Percentiles rank a stretch among this genome's conserved stretches.
These are phyloP conservation scores for Holtermannia corniformis DNA, from an alignment of 768 basidiomycete genomes.

Conservation along the genomic window DNA sequence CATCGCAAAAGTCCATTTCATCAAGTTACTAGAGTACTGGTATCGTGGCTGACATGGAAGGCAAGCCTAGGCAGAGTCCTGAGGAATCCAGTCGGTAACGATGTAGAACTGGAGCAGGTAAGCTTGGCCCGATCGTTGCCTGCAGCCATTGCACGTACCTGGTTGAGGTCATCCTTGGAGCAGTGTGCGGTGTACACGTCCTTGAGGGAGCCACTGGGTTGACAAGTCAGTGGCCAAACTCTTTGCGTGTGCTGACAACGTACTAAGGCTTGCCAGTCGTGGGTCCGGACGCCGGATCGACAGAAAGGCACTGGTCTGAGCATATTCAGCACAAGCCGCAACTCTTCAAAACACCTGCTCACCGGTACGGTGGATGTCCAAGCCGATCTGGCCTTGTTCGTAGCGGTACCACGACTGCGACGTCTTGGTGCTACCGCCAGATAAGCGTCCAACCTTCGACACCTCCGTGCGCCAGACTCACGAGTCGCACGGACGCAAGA, in stretches of 20 bases:
- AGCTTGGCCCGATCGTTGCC: no score
- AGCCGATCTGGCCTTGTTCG: slow-evolving; percentile 15
- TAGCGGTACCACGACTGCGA: slow-evolving; percentile 28
- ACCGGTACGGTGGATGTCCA: slow-evolving; percentile 6
- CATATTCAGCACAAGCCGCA: no score
- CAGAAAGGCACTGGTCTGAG: background rate
- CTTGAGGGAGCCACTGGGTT: background rate
- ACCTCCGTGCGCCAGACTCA: background rate
- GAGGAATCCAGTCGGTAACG: no score
- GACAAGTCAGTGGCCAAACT: no score
- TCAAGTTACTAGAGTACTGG: no score
- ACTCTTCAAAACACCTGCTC: slow-evolving; percentile 17
- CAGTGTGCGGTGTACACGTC: background rate
- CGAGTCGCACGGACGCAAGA: slow-evolving; percentile 11
- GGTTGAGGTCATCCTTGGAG: background rate
- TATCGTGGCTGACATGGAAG: no score
- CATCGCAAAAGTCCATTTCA: no score
- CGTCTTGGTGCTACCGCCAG: slow-evolving; percentile 10
- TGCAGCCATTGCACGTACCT: no score
- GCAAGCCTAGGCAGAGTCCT: no score
- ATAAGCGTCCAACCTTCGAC: background rate
- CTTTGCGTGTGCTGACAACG: no score
- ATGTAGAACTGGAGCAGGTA: no score
- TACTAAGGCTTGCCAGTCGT: background rate
- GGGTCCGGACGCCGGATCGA: background rate